Base-by-base conservation (phyloP, 805 yeast genomes). In the Starmera caribaea region DNA sequence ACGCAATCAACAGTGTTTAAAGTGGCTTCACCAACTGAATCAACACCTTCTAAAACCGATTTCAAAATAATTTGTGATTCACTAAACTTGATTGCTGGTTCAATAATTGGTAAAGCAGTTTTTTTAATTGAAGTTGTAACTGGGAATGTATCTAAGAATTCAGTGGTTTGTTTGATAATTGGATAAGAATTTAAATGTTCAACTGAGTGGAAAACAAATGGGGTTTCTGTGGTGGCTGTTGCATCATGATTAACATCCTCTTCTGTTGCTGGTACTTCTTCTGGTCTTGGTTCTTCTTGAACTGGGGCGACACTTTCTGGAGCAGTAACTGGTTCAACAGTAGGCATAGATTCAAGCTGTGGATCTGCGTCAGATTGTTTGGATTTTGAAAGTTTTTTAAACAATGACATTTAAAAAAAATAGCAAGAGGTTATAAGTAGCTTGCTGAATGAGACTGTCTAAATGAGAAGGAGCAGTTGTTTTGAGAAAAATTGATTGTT, bases 1-100 rank as follows among this genome's bases (percentile, higher is more conserved):
- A 61, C 54, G 43, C 58, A 55, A 50, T 88, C 96, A 34, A 86
- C 62, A 30, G 65, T 54, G 41, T 54, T 56, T 48, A 88, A 71
- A n/a, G 74, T 61, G 27, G 62, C 49, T 47, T 82, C 81, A n/a
- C 79, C 68, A 27, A 63, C 56, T 38, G 63, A 66, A 57, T 84
- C 84, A 17, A 71, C 66, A 35, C 65, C 59, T 36, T 57, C 53
- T 34, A 75, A 57, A 6, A 73, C 63, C 16, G 76, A 73, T 39
- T 68, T 61, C 38, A 51, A 38, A 12, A 73, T 59, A 15, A 60
- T 48, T 39, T 59, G 60, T 30, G 59, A 54, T 9, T 57, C 48
- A 30, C 53, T 48, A 31, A 63, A 62, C 24, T 53, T 51, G 11
- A 49, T 39, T 10, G 56, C 50, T 10, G 53, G 50, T 15, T 57